Conservation (phyloP, 345 rosid genomes). For the Angophora floribunda region DNA sequence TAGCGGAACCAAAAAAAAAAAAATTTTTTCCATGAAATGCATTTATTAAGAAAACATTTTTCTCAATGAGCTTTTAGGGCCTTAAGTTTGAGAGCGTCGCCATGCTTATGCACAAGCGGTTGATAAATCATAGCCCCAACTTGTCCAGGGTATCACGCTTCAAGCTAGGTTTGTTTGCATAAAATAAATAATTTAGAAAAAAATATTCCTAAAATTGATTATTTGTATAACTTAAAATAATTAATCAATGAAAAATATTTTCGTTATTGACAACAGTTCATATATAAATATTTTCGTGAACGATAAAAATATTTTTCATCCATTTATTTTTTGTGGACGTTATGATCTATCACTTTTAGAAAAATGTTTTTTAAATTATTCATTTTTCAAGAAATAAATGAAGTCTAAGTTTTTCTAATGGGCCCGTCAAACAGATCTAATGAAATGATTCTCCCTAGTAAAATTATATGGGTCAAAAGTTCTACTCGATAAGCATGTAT, state of each 20-base stretch:
- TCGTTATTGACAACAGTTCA: no score
- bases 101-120: not conserved
- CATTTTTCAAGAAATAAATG: fast-evolving
- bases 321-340: fast-evolving
- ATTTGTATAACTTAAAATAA: fast-evolving
- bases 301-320: fast-evolving
- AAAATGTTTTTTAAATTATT: not conserved
- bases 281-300: not conserved
- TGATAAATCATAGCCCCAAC: not conserved
- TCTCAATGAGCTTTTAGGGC: not conserved
- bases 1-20: not conserved
- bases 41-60: not conserved
- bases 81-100: not conserved
- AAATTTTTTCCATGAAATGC: not conserved
- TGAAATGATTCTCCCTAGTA: not conserved
- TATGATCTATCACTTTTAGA: fast-evolving
- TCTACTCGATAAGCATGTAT: not conserved
- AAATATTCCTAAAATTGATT: fast-evolving
- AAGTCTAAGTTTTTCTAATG: not conserved
- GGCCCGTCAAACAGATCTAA: fast-evolving
- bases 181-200: not conserved
- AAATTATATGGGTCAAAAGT: not conserved
- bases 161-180: fast-evolving
- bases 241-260: fast-evolving
- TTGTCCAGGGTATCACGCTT: not conserved